These are phyloP conservation scores for Strombidium stylifer DNA, from an alignment of 73 alveolate genomes.

Conservation along the genomic window DNA sequence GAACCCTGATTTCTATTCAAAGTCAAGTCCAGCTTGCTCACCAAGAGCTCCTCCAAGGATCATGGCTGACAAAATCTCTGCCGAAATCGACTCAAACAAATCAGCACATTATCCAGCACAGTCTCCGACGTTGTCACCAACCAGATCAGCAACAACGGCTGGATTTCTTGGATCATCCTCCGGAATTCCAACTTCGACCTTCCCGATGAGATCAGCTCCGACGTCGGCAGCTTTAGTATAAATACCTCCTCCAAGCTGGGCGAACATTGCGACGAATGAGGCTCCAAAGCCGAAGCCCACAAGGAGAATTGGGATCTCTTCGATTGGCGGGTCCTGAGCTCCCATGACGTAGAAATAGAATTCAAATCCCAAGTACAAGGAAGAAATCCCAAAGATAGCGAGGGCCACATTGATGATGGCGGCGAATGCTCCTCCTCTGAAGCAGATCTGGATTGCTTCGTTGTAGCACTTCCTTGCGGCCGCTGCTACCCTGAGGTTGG, in stretches of 20 bases:
- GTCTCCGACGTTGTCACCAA: slow-evolving; percentile 95
- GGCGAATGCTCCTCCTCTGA: slow-evolving; percentile 86
- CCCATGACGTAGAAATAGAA: slow-evolving; percentile 27
- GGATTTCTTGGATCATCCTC: slow-evolving; percentile 95
- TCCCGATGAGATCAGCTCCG: slow-evolving; percentile 91
- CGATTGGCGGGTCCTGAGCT: slow-evolving; percentile 55
- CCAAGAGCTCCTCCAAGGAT: slow-evolving; percentile 82
- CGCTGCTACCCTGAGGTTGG: slow-evolving; percentile 76
- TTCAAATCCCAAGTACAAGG: slow-evolving; percentile 46
- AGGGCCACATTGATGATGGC: slow-evolving; percentile 81
- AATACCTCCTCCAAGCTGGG: slow-evolving; percentile 85
- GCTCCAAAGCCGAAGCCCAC: slow-evolving; percentile 90
- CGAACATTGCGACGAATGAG: slow-evolving; percentile 87
- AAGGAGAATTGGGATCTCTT: slow-evolving; percentile 71
- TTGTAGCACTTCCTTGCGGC: slow-evolving; percentile 83
- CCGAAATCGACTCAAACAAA: slow-evolving; percentile 86
- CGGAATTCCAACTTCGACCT: slow-evolving; percentile 86
- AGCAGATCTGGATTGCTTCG: slow-evolving; percentile 68
- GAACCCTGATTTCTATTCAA: slow-evolving; percentile 59
- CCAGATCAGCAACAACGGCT: slow-evolving; percentile 92
- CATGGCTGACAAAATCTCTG: slow-evolving; percentile 90
- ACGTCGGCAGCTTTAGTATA: slow-evolving; percentile 94
- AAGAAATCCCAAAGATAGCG: slow-evolving; percentile 76
- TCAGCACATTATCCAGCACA: slow-evolving; percentile 94
- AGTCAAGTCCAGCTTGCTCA: slow-evolving; percentile 52